phyloP scores from a whole-genome alignment of 331 rosid species.

The Rosa hybrid region DNA sequence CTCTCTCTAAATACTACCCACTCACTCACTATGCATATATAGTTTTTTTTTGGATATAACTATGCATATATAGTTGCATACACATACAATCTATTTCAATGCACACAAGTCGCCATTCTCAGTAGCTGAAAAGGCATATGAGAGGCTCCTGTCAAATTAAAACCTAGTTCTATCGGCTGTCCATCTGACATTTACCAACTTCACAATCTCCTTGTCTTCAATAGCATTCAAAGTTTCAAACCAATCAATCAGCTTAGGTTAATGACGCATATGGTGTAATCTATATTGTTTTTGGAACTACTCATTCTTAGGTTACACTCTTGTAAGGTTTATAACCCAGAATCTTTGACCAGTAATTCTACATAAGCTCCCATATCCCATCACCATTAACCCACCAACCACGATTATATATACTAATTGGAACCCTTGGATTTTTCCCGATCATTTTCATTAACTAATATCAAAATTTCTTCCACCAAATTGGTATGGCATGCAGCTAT shows the following conservation, averaged over 20 bases:
- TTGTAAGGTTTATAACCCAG: not conserved
- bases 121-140: not conserved
- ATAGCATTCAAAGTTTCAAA: not conserved
- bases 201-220: conserved; percentile 9
- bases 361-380: not conserved
- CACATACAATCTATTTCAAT: not conserved
- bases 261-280: not conserved
- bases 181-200: conserved; percentile 30
- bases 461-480: not conserved
- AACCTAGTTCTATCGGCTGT: conserved; percentile 1
- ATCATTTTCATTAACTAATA: not conserved
- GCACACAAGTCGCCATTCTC: not conserved
- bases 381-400: conserved; percentile 18
- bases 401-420: not conserved
- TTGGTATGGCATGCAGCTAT: not conserved
- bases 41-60: not conserved
- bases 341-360: conserved; percentile 11
- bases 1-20: not conserved
- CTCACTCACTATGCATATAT: not conserved
- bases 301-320: not conserved
- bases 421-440: not conserved
- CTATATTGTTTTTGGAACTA: not conserved
- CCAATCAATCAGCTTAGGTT: not conserved
- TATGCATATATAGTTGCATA: not conserved
- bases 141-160: not conserved